These are phyloP conservation scores for Cladophialophora psammophila DNA, from an alignment of 2,329 filamentous ascomycete genomes.

Conservation along the genomic window DNA sequence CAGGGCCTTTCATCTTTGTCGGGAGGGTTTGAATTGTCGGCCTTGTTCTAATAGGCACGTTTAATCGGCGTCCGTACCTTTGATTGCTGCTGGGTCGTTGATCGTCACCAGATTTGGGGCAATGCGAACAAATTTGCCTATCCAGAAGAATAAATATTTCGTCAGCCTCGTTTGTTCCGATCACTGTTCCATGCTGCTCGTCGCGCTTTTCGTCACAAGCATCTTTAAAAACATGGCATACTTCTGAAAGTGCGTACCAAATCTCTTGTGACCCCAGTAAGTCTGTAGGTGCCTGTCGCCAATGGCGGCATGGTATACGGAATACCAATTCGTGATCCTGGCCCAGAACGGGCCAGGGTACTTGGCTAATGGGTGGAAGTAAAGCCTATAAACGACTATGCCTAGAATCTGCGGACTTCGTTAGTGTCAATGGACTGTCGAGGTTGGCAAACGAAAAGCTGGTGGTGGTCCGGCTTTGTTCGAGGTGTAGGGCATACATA, in stretches of 20 bases:
- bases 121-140: constrained; percentile 62
- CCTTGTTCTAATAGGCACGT: neutral
- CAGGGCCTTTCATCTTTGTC: neutral
- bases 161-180: neutral
- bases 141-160: neutral
- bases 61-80: constrained; percentile 46
- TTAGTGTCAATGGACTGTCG: neutral
- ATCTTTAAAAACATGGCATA: neutral
- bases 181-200: neutral
- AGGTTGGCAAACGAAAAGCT: neutral
- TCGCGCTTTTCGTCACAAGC: neutral
- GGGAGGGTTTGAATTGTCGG: neutral
- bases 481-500: neutral
- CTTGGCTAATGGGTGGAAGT: constrained; percentile 13
- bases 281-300: constrained; percentile 1
- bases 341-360: constrained; percentile 20
- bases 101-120: constrained; percentile 72
- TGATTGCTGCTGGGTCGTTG: constrained; percentile 64
- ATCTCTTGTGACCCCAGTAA: neutral
- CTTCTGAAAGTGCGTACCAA: neutral
- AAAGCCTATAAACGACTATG: neutral
- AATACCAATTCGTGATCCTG: constrained; percentile 19
- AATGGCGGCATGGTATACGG: constrained; percentile 3
- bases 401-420: neutral
- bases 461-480: neutral